phyloP scores from a whole-genome alignment of 306 rosid species.

The Crotalaria pallida region DNA sequence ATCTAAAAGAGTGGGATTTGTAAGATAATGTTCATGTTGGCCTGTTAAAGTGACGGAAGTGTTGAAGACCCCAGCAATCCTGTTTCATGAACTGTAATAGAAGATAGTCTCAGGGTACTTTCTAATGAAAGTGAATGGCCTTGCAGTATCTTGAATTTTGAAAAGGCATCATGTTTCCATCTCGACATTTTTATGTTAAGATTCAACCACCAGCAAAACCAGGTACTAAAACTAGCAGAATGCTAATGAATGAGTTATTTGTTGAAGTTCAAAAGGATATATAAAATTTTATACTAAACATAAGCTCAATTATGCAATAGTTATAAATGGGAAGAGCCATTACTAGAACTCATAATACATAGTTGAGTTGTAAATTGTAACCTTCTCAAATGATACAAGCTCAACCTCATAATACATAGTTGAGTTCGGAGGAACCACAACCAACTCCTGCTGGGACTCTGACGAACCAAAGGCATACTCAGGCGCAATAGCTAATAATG shows the following conservation, averaged over 20 bases:
- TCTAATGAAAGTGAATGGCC: slow-evolving; percentile 18
- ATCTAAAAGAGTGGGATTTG: slow-evolving; percentile 51
- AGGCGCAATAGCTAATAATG: too few species aligned
- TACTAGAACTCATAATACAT: too few species aligned
- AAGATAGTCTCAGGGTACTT: slow-evolving; percentile 16
- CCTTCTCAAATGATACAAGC: too few species aligned
- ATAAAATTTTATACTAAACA: too few species aligned
- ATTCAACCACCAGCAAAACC: slow-evolving; percentile 14
- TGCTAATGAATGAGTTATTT: not conserved
- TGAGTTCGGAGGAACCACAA: too few species aligned
- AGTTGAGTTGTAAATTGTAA: too few species aligned
- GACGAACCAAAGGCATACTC: too few species aligned
- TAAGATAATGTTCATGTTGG: slow-evolving; percentile 37
- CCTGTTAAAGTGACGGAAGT: slow-evolving; percentile 33
- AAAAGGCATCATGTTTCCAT: not conserved
- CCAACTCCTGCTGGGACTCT: too few species aligned
- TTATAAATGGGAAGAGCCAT: too few species aligned
- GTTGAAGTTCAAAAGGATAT: not conserved
- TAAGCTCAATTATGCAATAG: too few species aligned
- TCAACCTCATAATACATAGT: too few species aligned
- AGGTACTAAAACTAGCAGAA: slow-evolving; percentile 14
- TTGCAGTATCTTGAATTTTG: slow-evolving; percentile 9
- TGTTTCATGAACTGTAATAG: slow-evolving; percentile 46
- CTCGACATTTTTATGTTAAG: slow-evolving; percentile 2
- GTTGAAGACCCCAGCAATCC: slow-evolving; percentile 34